Evolutionary conservation across 2,329 filamentous ascomycete species (phyloP), one percentile per base, ranked within the genome.

Genomic region (Xylariaceae sp.): DNA sequence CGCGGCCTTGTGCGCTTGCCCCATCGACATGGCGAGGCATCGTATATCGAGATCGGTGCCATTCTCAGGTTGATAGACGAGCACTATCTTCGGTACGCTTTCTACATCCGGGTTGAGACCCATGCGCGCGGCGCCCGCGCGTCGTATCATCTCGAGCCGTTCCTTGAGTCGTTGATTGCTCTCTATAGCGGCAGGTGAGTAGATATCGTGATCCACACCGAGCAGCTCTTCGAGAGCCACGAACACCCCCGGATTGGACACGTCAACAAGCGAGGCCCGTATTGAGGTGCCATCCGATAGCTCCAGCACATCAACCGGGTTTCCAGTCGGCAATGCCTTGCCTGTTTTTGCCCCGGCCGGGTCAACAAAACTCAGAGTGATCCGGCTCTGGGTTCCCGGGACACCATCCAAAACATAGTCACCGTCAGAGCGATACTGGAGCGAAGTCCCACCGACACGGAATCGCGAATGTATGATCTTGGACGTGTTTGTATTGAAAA

Each of bases 11-110:
- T 75, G 72, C 5, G 71, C 66, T 53, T 74, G 71, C 4, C 74
- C 59, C 68, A 78, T 61, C 56, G 73, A 68, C 63, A 79, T 45
- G 5, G 76, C 76, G 2, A 74, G 64, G 44, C 74, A 77, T 31
- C 68, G 66, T 30, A 80, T 66, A 56, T 75, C 69, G 1, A 70
- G 58, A 12, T 35, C 46, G 7, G 48, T 31, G 12, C 44, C 42
- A 10, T 52, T 53, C 5, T 43, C 38, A 11, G 59, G 63, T 0
- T 67, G 57, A 14, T 72, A 73, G 10, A 78, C 66, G 5, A 78
- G 50, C 15, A 75, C 68, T 31, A 74, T 69, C 62, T 74, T 75
- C n/a, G 72, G 72, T 22, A 74, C 68, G 54, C 69, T 72, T 54
- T 67, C 58, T 1, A 61, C 60, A 5, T 59, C 52, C 0, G 63